phyloP scores from a whole-genome alignment of 1,284 basidiomycete species.

The Moesziomyces globuligerus region DNA sequence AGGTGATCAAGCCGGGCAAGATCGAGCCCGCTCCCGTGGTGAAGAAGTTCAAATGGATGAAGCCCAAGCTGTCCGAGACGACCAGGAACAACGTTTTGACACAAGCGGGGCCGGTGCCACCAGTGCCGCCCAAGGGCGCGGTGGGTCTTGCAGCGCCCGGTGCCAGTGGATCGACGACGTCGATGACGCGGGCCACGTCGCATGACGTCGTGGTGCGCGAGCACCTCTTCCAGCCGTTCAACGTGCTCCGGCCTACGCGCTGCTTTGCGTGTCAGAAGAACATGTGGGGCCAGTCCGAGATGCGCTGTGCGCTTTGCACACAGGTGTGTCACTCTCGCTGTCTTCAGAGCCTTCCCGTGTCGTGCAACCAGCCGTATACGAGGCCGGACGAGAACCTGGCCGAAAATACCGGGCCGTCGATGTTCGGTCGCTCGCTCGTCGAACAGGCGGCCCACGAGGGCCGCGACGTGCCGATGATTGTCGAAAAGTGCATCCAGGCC shows the following conservation, averaged over 20 bases:
- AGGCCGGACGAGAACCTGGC: slow-evolving; percentile 47
- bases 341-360: slow-evolving; percentile 53
- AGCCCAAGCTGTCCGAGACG: slow-evolving; percentile 62
- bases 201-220: slow-evolving; percentile 66
- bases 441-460: slow-evolving; percentile 84
- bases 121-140: slow-evolving; percentile 35
- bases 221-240: slow-evolving; percentile 90
- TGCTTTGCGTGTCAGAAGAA: slow-evolving; percentile 97
- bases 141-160: slow-evolving; percentile 2
- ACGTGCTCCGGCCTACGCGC: slow-evolving; percentile 84
- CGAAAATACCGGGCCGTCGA: slow-evolving; percentile 72
- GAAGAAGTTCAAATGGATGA: slow-evolving; percentile 73
- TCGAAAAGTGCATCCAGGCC: slow-evolving; percentile 79
- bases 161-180: background rate
- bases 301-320: slow-evolving; percentile 76
- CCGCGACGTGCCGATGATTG: slow-evolving; percentile 82
- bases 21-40: slow-evolving; percentile 68
- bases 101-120: slow-evolving; percentile 19
- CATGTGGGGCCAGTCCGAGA: slow-evolving; percentile 93
- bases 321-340: slow-evolving; percentile 59
- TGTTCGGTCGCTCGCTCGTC: slow-evolving; percentile 86
- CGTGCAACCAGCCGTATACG: slow-evolving; percentile 56
- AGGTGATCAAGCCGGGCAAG: slow-evolving; percentile 67
- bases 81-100: slow-evolving; percentile 24
- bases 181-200: slow-evolving; percentile 38